phyloP scores from a whole-genome alignment of 495 filamentous ascomycete genomes.

The Massariosphaeria phaeospora region DNA sequence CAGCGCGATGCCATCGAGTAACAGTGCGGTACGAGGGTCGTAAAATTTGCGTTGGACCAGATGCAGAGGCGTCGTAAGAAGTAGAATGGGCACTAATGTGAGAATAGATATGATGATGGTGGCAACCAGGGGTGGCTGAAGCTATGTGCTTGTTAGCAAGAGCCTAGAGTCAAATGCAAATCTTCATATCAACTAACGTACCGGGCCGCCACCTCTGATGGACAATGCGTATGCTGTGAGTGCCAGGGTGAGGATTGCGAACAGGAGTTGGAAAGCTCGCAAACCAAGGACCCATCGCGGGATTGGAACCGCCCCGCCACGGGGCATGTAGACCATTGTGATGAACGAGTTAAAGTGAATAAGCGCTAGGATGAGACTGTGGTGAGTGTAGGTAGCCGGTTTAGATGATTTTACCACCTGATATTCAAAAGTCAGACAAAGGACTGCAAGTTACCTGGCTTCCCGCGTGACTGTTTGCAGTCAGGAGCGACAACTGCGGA shows the following conservation, averaged over 20 bases:
- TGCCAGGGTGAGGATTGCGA: conserved; percentile 18
- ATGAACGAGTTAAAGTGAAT: background rate
- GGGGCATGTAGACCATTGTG: conserved; percentile 18
- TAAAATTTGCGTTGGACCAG: conserved; percentile 18
- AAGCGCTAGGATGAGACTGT: background rate
- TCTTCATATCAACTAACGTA: conserved; percentile 2
- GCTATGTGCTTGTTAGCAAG: conserved; percentile 15
- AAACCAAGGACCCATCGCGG: conserved; percentile 29
- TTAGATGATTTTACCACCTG: background rate
- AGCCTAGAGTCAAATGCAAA: background rate
- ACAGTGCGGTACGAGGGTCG: conserved; percentile 20
- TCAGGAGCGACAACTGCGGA: background rate
- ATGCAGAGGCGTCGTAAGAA: conserved; percentile 24
- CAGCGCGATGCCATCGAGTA: conserved; percentile 17
- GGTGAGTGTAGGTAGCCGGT: background rate
- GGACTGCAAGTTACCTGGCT: background rate
- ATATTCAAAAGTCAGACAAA: background rate
- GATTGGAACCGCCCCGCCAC: conserved; percentile 19
- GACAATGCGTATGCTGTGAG: conserved; percentile 23
- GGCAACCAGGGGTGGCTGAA: conserved; percentile 39
- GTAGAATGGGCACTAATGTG: conserved; percentile 23
- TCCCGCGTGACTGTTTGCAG: background rate
- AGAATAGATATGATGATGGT: conserved; percentile 31
- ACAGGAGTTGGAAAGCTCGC: conserved; percentile 24
- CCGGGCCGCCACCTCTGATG: conserved; percentile 18